Evolutionary conservation across 441 rosid genomes (phyloP).

Genomic region (Aquilaria agallochum): DNA sequence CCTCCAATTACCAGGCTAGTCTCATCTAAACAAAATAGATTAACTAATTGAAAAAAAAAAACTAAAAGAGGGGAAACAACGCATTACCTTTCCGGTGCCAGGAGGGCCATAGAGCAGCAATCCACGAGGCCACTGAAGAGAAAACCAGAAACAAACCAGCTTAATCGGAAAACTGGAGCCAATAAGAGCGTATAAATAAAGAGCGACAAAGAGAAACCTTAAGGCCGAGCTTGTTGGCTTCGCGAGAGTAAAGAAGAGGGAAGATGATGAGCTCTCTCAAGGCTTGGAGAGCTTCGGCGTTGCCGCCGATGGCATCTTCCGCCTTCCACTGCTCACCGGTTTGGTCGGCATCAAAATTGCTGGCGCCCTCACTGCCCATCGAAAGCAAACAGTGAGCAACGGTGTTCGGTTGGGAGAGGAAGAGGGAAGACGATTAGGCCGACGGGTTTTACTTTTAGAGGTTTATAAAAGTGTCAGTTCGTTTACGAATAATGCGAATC

Average conservation of each 20-base stretch:
- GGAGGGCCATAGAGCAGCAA: constrained; percentile 85
- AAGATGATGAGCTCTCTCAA: constrained; percentile 75
- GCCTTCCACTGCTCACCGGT: constrained; percentile 42
- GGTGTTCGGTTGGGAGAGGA: too few species aligned
- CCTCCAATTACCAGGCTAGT: too few species aligned
- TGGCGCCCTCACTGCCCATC: constrained; percentile 16
- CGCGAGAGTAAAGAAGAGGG: constrained; percentile 59
- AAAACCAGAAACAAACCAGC: constrained; percentile 7
- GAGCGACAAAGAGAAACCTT: constrained; percentile 30
- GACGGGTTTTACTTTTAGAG: too few species aligned
- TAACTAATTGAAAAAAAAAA: not conserved
- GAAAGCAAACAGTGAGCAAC: too few species aligned
- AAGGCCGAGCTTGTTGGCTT: constrained; percentile 81
- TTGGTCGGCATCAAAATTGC: constrained; percentile 9
- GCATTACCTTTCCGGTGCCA: constrained; percentile 76
- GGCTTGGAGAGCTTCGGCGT: constrained; percentile 68
- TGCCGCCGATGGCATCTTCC: constrained; percentile 75
- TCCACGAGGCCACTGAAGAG: constrained; percentile 79
- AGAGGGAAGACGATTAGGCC: too few species aligned
- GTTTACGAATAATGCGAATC: too few species aligned
- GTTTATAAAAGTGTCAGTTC: too few species aligned
- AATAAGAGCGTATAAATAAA: not conserved
- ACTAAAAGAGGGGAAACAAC: not conserved
- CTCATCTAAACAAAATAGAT: not conserved
- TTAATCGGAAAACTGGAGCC: constrained; percentile 1